A percentile compares a stretch with the other conserved stretches of the same genome.
Conservation (phyloP, 306 rosid genomes). For the Castanopsis chinensis region DNA sequence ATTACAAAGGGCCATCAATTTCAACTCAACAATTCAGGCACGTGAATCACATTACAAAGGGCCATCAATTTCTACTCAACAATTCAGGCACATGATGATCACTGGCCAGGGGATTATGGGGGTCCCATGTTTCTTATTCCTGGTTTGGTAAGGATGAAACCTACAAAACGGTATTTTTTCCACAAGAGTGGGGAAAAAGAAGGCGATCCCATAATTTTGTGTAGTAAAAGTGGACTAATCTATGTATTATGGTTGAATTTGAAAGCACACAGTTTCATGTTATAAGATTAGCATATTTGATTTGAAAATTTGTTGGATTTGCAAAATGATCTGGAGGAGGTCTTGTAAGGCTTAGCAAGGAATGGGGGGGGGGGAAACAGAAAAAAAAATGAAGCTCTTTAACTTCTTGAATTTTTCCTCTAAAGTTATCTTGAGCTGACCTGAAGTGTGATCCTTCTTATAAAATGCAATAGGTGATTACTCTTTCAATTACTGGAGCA, state of each 20-base stretch:
- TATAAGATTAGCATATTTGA: background rate
- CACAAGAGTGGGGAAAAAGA: background rate
- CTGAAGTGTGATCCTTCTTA: background rate
- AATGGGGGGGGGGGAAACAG: background rate
- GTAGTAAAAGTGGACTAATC: background rate
- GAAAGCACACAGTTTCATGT: background rate
- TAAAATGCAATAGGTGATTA: constrained; percentile 46
- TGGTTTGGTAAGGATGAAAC: constrained; percentile 58
- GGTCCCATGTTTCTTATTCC: constrained; percentile 96
- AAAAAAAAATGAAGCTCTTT: background rate
- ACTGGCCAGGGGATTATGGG: constrained; percentile 94
- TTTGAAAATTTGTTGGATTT: background rate
- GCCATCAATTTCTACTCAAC: constrained; percentile 37
- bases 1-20: constrained; percentile 57
- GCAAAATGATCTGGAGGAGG: background rate
- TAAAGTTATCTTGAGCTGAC: background rate
- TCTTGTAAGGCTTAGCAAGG: background rate
- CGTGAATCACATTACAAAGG: background rate
- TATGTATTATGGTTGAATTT: background rate
- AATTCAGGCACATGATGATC: constrained; percentile 81
- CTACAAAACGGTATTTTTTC: no score
- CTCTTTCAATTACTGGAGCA: constrained; percentile 70
- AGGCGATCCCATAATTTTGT: background rate
- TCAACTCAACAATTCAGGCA: constrained; percentile 70
- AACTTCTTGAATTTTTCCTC: background rate